phyloP scores from a whole-genome alignment of 495 filamentous ascomycete genomes.

The Hyaloscypha variabilis region DNA sequence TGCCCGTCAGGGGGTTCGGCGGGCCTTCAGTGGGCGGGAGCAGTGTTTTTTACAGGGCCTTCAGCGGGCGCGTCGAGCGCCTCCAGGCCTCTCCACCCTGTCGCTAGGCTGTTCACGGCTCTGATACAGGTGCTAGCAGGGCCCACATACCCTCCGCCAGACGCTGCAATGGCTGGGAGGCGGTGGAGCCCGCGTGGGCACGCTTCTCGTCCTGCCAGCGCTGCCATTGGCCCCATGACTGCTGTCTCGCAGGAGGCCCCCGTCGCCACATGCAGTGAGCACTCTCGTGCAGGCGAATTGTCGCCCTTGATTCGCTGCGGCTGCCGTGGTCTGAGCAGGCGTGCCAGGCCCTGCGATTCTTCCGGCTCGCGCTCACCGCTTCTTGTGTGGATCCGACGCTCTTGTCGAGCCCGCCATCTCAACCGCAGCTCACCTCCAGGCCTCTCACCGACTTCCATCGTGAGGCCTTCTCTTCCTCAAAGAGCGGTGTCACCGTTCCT shows the following conservation, averaged over 20 bases:
- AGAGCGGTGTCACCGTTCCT: conserved; percentile 32
- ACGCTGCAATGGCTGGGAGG: background rate
- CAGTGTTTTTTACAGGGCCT: conserved; percentile 4
- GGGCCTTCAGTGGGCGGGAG: conserved; percentile 11
- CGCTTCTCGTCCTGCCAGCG: no score
- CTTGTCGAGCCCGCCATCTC: conserved; percentile 18
- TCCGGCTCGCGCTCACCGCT: conserved; percentile 25
- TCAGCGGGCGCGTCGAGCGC: conserved; percentile 6
- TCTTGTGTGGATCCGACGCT: conserved; percentile 15
- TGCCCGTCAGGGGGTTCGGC: background rate
- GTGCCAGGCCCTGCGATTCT: conserved; percentile 16
- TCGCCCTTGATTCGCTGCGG: conserved; percentile 26
- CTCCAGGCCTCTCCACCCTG: background rate
- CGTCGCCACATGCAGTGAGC: conserved; percentile 25
- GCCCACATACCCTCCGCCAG: background rate
- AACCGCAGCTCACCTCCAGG: conserved; percentile 12
- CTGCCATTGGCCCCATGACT: conserved; percentile 29
- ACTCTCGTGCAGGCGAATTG: conserved; percentile 13
- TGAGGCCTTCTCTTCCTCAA: conserved; percentile 30
- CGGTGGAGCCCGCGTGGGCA: background rate
- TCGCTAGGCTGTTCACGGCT: background rate
- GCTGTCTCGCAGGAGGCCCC: conserved; percentile 20
- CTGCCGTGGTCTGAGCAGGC: conserved; percentile 16
- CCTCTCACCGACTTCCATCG: conserved; percentile 34
- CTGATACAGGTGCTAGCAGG: conserved; percentile 10